Conservation (phyloP, 305 asterid species). For the Solanum hybrid region DNA sequence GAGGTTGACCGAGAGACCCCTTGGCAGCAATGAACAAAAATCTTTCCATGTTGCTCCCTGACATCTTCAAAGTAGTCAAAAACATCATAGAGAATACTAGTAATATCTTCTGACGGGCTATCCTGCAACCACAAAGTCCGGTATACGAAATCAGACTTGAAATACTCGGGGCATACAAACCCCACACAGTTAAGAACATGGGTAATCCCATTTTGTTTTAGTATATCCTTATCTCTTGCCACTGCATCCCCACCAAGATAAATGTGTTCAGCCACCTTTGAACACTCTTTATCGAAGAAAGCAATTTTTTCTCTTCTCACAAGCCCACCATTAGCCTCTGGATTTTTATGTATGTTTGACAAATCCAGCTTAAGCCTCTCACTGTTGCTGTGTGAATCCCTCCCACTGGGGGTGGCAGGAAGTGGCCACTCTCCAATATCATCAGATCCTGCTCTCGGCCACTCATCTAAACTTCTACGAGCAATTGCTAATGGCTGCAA, state of each 20-base stretch:
- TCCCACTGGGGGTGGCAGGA: slow-evolving; percentile 39
- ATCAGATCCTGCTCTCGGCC: slow-evolving; percentile 55
- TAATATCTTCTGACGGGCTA: slow-evolving; percentile 47
- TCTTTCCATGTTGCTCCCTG: slow-evolving; percentile 33
- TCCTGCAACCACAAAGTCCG: slow-evolving; percentile 50
- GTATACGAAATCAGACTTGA: slow-evolving; percentile 35
- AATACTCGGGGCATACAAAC: slow-evolving; percentile 41
- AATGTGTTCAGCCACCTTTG: slow-evolving; percentile 38
- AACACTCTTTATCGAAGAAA: slow-evolving; percentile 39
- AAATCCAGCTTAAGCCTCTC: slow-evolving; percentile 49
- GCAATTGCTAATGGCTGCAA: slow-evolving; percentile 42
- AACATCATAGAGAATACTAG: slow-evolving; percentile 49
- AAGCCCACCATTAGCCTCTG: slow-evolving; percentile 31
- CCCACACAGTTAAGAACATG: slow-evolving; percentile 45
- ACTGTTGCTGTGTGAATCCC: slow-evolving; percentile 17
- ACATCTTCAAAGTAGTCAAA: slow-evolving; percentile 53
- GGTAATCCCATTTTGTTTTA: slow-evolving; percentile 34
- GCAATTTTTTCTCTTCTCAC: slow-evolving; percentile 40
- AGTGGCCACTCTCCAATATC: slow-evolving; percentile 53
- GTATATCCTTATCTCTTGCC: slow-evolving; percentile 34
- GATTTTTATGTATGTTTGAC: slow-evolving; percentile 31
- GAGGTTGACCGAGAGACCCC: slow-evolving; percentile 47
- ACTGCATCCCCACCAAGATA: slow-evolving; percentile 46
- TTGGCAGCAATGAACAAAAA: slow-evolving; percentile 45
- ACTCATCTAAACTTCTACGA: slow-evolving; percentile 45